Percentiles rank a stretch among this genome's conserved stretches.
phyloP scores from a whole-genome alignment of 352 stramenopile genomes.

The Globisporangium solare region DNA sequence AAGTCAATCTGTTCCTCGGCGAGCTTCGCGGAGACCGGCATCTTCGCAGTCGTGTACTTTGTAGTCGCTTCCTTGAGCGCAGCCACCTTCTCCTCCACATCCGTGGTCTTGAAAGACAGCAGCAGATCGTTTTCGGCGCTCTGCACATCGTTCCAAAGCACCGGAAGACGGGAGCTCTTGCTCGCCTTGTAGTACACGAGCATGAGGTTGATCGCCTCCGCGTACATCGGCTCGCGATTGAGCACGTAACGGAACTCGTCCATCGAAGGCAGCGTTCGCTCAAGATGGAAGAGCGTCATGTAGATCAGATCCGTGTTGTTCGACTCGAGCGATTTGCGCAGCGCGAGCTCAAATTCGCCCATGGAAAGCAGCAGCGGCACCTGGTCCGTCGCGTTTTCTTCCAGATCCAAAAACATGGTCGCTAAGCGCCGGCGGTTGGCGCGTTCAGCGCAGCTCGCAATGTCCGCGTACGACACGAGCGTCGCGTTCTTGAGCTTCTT shows the following conservation, averaged over 20 bases:
- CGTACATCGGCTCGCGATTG: slow-evolving; percentile 64
- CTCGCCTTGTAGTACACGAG: slow-evolving; percentile 72
- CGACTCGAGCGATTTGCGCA: slow-evolving; percentile 86
- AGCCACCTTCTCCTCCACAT: slow-evolving; percentile 63
- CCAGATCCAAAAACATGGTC: slow-evolving; percentile 88
- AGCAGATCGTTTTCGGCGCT: slow-evolving; percentile 74
- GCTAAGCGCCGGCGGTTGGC: slow-evolving; percentile 79
- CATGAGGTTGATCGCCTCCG: slow-evolving; percentile 72
- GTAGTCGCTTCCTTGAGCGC: slow-evolving; percentile 58
- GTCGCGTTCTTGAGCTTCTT: slow-evolving; percentile 82
- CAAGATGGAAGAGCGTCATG: slow-evolving; percentile 86
- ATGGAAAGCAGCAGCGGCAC: slow-evolving; percentile 88
- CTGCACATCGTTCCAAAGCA: slow-evolving; percentile 57
- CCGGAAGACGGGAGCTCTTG: slow-evolving; percentile 51
- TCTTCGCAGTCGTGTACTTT: slow-evolving; percentile 69
- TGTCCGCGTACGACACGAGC: slow-evolving; percentile 78
- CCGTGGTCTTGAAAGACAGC: slow-evolving; percentile 56
- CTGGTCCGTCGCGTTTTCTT: slow-evolving; percentile 84
- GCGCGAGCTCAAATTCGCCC: slow-evolving; percentile 87
- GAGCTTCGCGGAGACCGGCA: slow-evolving; percentile 58
- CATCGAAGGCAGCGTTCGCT: slow-evolving; percentile 72
- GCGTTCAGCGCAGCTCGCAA: slow-evolving; percentile 75
- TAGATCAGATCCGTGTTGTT: slow-evolving; percentile 89
- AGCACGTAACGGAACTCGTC: slow-evolving; percentile 80
- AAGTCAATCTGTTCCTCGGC: slow-evolving; percentile 87